Evolutionary conservation across 139 green algal genomes (phyloP), one percentile per base, ranked within the genome.

Genomic region (Parachlorella kessleri): DNA sequence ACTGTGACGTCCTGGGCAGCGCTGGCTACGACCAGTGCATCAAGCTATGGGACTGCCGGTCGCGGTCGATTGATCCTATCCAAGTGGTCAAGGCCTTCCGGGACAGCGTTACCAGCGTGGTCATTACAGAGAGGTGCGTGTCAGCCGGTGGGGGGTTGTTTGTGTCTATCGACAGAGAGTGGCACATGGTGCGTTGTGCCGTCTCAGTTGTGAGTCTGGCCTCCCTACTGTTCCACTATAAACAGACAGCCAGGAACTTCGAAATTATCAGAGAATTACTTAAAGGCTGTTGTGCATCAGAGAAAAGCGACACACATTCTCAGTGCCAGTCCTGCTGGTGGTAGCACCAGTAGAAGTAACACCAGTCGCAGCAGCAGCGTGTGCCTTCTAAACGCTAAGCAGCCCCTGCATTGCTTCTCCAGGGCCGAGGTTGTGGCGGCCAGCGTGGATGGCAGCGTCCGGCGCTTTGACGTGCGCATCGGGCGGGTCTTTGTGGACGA

Each of bases 21-120:
- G 95, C 87, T 1, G 93, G 93, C 3, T 98, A 98, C 85, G 96
- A 99, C 76, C 86, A 91, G 73, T 89, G 85, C 26, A 89, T 98
- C 41, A 91, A 91, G 67, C 84, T 97, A 3, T 99, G 96, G 96
- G 95, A 99, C 87, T 93, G 87, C 74, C 88, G 94, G 35, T 95
- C 91, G 4, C 85, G 92, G 7, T 93, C 84, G 14, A 85, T 89
- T 10, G 87, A 95, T 8, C 41, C 96, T 18, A 89, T 98, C 14
- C 94, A 98, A 80, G 86, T 66, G 32, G 92, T 98, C 85, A 91
- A 89, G 32, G 79, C 78, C 10, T 98, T 97, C 79, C 78, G 89
- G 68, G 95, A 99, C 84, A 93, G 87, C 55, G 95, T 99, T 5
- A 98, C 92, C 0, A 92, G 84, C 6, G 88, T 98, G 36, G 59